A percentile compares a stretch with the other conserved stretches of the same genome.
phyloP scores from a whole-genome alignment of 202 grass and related monocot species.

The Hordeum pubiflorum region DNA sequence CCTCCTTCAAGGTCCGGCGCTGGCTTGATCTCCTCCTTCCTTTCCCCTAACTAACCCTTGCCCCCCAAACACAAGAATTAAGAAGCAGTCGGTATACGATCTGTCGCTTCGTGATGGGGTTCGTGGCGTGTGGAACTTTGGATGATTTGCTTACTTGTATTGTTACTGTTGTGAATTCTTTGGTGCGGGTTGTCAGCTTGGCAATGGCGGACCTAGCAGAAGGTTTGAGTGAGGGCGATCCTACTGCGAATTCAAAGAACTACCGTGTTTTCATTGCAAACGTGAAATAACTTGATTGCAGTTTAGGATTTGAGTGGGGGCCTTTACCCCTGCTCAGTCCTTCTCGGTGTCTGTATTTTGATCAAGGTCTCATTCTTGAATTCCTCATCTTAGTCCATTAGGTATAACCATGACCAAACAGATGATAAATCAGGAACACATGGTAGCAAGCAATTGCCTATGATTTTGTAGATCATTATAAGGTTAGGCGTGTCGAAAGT shows the following conservation, averaged over 20 bases:
- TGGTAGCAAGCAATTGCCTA: not conserved
- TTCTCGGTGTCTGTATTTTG: not conserved
- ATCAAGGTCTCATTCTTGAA: not conserved
- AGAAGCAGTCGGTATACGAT: not conserved
- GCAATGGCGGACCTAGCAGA: not conserved
- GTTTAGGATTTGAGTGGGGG: not conserved
- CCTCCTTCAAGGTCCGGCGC: slow-evolving; percentile 59
- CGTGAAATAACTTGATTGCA: not conserved
- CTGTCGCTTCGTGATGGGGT: not conserved
- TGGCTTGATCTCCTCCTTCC: not conserved
- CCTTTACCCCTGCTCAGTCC: not conserved
- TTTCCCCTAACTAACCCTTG: not conserved
- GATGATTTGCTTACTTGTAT: not conserved
- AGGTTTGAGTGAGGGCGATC: not conserved
- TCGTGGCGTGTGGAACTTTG: not conserved
- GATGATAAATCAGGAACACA: not conserved
- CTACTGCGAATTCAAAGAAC: not conserved
- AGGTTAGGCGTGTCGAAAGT: not conserved
- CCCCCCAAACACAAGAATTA: not conserved
- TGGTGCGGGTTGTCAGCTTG: not conserved
- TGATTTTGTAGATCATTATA: not conserved
- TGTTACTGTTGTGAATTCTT: not conserved
- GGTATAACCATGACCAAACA: not conserved
- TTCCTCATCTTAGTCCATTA: not conserved
- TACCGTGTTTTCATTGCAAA: not conserved